Base-by-base conservation (phyloP, 1,139 yeast species). In the Pichia sp. region DNA sequence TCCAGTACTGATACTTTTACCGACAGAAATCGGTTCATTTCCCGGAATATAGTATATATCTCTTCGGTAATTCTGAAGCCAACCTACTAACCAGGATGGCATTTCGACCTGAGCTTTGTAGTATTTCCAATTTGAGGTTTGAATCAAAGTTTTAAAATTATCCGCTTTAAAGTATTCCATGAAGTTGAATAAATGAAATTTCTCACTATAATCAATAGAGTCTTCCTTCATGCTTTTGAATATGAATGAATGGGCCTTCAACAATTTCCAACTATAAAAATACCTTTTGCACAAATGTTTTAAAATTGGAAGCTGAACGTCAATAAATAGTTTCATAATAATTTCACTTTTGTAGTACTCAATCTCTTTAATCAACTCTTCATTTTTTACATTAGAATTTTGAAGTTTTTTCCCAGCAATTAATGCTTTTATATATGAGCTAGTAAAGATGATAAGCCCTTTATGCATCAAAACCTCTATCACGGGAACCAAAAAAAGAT, bases 241-340 rank as follows among this genome's bases (percentile, higher is more conserved):
- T 45, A 78, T 73, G 55, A 76, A 73, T 1, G 70, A 71, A 7
- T 77, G 78, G 2, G 81, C 78, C 61, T 78, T 79, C 49, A 75
- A 70, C 66, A 80, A 70, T 63, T 80, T 74, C 76, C 81, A 79
- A 6, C 86, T 81, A 62, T 80, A 81, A 50, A 77, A 78, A 62
- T 81, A 83, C 54, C 78, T 73, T 2, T 67, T 67, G 3, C 79
- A 61, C 30, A 69, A 57, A 33, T 57, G 33, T 27, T 45, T 47
- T 31, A 56, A 49, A 6, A 48, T 14, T 10, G 54, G 55, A 1
- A 55, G n/a, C 42, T 55, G 55, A 17, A 52, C 8, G 9, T 45
- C 43, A 4, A 7, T 34, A n/a, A 50, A 14, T 38, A 50, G 1
- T 9, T 36, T 36, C 27, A 44, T 10, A 3, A 50, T 2, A 12